phyloP scores from a whole-genome alignment of 129 eudicot genomes.

The Centrapalus pauciflorus region DNA sequence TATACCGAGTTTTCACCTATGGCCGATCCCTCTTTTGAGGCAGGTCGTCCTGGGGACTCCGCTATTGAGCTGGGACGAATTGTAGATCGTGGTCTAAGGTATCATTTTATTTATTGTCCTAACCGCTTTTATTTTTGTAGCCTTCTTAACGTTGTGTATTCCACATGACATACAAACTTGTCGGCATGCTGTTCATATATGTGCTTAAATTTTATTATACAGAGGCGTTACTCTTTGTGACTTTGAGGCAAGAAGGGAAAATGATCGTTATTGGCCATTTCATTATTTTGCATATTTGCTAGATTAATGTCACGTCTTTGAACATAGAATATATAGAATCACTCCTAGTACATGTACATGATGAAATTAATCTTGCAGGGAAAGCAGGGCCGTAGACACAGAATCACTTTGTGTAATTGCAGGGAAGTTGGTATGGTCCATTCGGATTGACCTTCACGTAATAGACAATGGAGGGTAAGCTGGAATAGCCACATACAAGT shows the following conservation, averaged over 20 bases:
- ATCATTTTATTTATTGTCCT: neutral
- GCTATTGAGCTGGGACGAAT: constrained; percentile 90
- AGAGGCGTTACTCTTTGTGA: neutral
- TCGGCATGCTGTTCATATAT: neutral
- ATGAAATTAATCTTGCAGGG: constrained; percentile 46
- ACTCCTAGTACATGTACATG: neutral
- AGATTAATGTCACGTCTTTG: neutral
- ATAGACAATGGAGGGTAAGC: constrained; percentile 95
- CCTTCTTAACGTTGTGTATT: neutral
- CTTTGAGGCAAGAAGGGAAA: neutral
- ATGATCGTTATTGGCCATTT: neutral
- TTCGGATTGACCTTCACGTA: constrained; percentile 84
- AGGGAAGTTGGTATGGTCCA: constrained; percentile 90
- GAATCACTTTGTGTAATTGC: constrained; percentile 93
- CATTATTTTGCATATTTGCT: neutral
- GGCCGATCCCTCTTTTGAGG: constrained; percentile 98
- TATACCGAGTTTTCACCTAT: constrained; percentile 87
- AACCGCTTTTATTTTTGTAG: neutral
- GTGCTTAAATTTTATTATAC: neutral
- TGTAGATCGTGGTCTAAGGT: constrained; percentile 95
- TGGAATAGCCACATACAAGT: neutral
- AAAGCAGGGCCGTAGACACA: constrained; percentile 92
- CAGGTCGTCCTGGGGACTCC: constrained; percentile 83
- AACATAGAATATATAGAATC: neutral
- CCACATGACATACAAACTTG: neutral